These are phyloP conservation scores for Coccomyxa sp. DNA, from an alignment of 139 green algal genomes.

Conservation along the genomic window DNA sequence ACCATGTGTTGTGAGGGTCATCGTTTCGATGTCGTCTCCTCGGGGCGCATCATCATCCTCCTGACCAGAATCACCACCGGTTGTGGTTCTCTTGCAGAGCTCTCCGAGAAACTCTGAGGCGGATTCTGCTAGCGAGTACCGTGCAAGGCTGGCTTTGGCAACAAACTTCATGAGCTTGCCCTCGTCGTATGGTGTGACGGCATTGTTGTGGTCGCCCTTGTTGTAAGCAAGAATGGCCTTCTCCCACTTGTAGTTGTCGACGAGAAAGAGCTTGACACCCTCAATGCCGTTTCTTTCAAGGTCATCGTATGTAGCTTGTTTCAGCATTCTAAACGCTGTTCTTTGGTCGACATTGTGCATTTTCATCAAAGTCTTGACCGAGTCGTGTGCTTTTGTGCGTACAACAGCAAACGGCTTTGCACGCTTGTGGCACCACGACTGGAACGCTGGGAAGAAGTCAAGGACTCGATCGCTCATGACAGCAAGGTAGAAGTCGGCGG, in stretches of 20 bases:
- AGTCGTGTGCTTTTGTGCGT: neutral
- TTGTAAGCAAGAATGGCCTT: neutral
- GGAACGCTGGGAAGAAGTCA: neutral
- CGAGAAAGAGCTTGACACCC: neutral
- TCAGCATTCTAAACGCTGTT: slow-evolving; percentile 1
- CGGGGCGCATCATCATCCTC: neutral
- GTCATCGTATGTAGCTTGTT: neutral
- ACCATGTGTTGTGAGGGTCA: neutral
- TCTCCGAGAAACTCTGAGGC: neutral
- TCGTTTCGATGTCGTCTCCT: neutral
- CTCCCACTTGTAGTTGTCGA: neutral
- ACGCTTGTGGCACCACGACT: neutral
- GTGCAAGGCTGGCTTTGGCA: neutral
- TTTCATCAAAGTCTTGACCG: neutral
- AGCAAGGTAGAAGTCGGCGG: neutral
- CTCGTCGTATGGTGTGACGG: neutral
- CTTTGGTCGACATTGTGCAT: neutral
- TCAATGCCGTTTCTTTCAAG: neutral
- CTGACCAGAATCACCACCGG: neutral
- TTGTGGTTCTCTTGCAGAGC: neutral
- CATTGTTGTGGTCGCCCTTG: neutral
- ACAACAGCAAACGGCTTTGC: neutral
- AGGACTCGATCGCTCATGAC: neutral
- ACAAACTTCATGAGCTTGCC: neutral
- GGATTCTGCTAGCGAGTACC: neutral